Percentiles rank a stretch among this genome's conserved stretches.
These are phyloP conservation scores for Aspergillus sparsus DNA, from an alignment of 495 filamentous ascomycete species.

Conservation along the genomic window DNA sequence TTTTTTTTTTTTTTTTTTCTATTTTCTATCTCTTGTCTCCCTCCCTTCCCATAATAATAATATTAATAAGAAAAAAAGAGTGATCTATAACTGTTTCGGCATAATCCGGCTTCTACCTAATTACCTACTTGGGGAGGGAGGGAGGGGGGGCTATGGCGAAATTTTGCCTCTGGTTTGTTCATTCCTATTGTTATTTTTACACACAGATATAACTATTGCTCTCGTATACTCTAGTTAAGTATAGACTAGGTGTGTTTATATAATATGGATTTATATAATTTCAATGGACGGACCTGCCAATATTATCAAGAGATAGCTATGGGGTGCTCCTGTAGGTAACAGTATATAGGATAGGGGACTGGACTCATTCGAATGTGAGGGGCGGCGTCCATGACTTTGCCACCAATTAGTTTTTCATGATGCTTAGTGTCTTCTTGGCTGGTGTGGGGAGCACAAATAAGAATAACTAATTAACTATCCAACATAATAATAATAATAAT, in stretches of 20 bases:
- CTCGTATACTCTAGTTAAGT: no score
- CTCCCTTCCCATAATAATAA: no score
- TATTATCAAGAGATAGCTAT: background rate
- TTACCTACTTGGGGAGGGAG: no score
- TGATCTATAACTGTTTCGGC: background rate
- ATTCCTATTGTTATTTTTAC: no score
- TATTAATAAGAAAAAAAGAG: no score
- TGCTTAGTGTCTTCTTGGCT: conserved; percentile 18
- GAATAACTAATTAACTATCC: background rate
- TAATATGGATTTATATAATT: background rate
- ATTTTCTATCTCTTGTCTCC: background rate
- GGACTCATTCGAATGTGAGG: conserved; percentile 6
- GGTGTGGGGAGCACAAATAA: background rate
- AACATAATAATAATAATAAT: background rate
- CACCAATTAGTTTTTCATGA: conserved; percentile 9
- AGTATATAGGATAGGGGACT: background rate
- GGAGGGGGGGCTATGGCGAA: no score
- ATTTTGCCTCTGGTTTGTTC: no score
- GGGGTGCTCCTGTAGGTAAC: background rate
- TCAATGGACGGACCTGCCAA: background rate
- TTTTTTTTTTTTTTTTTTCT: background rate
- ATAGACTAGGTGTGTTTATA: background rate
- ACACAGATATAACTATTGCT: no score
- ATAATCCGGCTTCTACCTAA: no score
- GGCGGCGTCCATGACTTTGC: conserved; percentile 12